Base-by-base conservation (phyloP, 169 alveolate genomes). In the Theileria parva region DNA sequence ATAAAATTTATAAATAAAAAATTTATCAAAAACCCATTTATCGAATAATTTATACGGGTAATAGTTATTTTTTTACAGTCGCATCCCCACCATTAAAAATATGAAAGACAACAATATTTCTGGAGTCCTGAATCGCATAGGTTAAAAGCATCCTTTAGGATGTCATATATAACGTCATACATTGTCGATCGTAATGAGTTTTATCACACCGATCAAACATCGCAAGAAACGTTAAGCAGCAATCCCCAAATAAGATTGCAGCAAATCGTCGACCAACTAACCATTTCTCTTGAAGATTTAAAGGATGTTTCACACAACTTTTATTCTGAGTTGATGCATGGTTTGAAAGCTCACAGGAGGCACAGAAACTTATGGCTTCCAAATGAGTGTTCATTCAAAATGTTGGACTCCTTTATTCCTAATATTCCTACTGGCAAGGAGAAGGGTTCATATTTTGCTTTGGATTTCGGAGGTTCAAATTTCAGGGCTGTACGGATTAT, bases 381-480 rank as follows among this genome's bases (percentile, higher is more conserved):
- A 12, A 88, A 81, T 61, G 94, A 90, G 73, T 90, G 94, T 59
- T 75, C 89, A 39, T 91, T 93, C 75, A 92, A 93, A 73, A 91
- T 93, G 96, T 65, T 95, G 48, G 97, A 95, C 72, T 91, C 97
- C 17, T 94, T 93, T 77, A 92, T 95, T 28, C 44, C 92, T 50
- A 59, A 61, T 27, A 65, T 91, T 23, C 97, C 97, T 2, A 93
- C 95, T 7, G 97, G 97, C 0, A 81, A 81, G 39, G 97, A 95
- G 80, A 88, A 48, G 34, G 97, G 97, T 27, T 91, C 91, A 15
- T 93, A 85, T 79, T 95, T 94, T 74, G 97, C 97, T 19, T 79
- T 95, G 17, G 97, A 95, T 73, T 94, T 95, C 74, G 97, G 97
- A 17, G 97, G 97, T 6, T 88, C 97, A 11, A 93, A 93, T 64